Base-by-base conservation (phyloP, 1,139 yeast species). In the Taphrina sp. region DNA sequence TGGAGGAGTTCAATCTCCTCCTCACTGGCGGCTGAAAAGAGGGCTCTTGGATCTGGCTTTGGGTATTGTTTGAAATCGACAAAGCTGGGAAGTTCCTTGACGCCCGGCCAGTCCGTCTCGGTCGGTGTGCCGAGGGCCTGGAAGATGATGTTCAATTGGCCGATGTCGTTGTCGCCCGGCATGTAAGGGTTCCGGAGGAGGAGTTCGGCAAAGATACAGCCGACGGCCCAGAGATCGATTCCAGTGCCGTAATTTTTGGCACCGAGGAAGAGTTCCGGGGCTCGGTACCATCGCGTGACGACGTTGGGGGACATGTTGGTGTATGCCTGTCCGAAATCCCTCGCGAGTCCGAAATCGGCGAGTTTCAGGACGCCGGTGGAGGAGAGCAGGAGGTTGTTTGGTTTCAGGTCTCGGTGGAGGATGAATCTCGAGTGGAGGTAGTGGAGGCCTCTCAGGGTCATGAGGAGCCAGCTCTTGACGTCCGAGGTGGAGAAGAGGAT, bases 91-190 rank as follows among this genome's bases (percentile, higher is more conserved):
- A 92, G 75, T 58, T 80, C 76, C 1, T 90, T 79, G 1, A 92
- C 94, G 51, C 89, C 88, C 0, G 96, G 95, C 99, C 99, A 92
- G 1, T 75, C 81, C 42, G 78, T 82, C 63, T 90, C 96, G 0
- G 95, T 86, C 2, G 99, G 98, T 0, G 98, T 89, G 0, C 99
- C 99, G 61, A 90, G 72, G 0, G 98, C 98, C 64, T 89, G 79
- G 67, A 92, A 90, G 0, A 97, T 92, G 10, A 89, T 85, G 58
- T 85, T 95, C 38, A 90, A 72, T 68, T 92, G 99, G 65, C 90
- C 95, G 0, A 81, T 71, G 68, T 92, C 98, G 63, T 87, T 92
- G 62, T 80, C 81, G 0, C 97, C 98, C 0, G 99, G 95, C 49
- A 94, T 72, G 67, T 92, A 92, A 0, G 99, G 98, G 1, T 88